These are phyloP conservation scores for Senecio squalidus DNA, from an alignment of 140 eudicot genomes.

Conservation along the genomic window DNA sequence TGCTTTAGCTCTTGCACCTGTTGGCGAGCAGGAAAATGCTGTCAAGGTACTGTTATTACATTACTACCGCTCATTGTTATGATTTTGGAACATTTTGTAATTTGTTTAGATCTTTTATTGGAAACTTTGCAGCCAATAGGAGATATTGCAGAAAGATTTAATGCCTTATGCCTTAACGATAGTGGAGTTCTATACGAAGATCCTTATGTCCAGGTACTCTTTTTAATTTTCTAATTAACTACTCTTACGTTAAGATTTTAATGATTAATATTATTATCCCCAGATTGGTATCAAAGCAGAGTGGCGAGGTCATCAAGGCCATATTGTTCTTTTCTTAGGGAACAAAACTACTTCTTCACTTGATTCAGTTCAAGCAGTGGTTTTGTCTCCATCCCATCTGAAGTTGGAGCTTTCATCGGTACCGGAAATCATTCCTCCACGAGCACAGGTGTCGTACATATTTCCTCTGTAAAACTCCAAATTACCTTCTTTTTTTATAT, in stretches of 20 bases:
- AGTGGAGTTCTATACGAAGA: slow-evolving; percentile 95
- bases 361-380: slow-evolving; percentile 67
- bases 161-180: slow-evolving; percentile 67
- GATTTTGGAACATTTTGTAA: not conserved
- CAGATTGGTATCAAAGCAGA: slow-evolving; percentile 98
- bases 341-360: slow-evolving; percentile 88
- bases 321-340: slow-evolving; percentile 80
- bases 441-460: slow-evolving; percentile 71
- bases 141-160: slow-evolving; percentile 67
- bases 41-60: slow-evolving; percentile 70
- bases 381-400: slow-evolving; percentile 78
- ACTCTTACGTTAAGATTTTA: not conserved
- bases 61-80: not conserved
- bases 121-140: slow-evolving; percentile 68
- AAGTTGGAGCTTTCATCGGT: slow-evolving; percentile 73
- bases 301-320: slow-evolving; percentile 92
- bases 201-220: slow-evolving; percentile 76
- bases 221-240: not conserved
- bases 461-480: not conserved
- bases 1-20: slow-evolving; percentile 83
- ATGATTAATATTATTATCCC: slow-evolving; percentile 3
- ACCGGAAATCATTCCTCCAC: slow-evolving; percentile 88
- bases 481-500: not conserved
- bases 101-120: not conserved
- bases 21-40: slow-evolving; percentile 55